Evolutionary conservation across 352 stramenopile species (phyloP).

Genomic region (Pythium periplocum): DNA sequence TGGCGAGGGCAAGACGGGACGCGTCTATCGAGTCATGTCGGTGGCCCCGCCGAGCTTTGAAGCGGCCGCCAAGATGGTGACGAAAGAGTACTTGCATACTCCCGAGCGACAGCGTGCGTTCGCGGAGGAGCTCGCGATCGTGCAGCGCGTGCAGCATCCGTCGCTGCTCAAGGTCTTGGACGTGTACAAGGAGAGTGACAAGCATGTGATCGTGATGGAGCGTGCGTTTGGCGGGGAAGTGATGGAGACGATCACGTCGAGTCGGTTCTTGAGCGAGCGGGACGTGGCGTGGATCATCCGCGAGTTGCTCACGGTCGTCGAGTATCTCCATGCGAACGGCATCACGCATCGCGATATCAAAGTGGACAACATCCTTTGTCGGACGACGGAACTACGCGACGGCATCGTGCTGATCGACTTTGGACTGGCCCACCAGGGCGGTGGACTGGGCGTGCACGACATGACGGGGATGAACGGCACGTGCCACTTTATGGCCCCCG

Average conservation of each 20-base stretch:
- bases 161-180: conserved; percentile 50
- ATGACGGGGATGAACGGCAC: conserved; percentile 83
- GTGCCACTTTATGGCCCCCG: conserved; percentile 79
- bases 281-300: conserved; percentile 60
- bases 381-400: conserved; percentile 29
- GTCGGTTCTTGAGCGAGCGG: conserved; percentile 36
- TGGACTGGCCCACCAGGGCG: conserved; percentile 60
- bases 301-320: conserved; percentile 61
- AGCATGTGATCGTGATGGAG: conserved; percentile 69
- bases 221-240: conserved; percentile 56
- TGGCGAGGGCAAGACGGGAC: conserved; percentile 73
- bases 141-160: conserved; percentile 52
- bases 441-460: conserved; percentile 19
- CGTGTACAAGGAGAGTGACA: conserved; percentile 63
- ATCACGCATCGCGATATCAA: conserved; percentile 85
- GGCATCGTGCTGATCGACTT: conserved; percentile 79
- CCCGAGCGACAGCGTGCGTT: conserved; percentile 62
- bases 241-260: conserved; percentile 35
- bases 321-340: conserved; percentile 59
- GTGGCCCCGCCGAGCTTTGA: conserved; percentile 30
- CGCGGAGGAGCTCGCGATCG: conserved; percentile 50
- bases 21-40: conserved; percentile 55
- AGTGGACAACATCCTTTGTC: conserved; percentile 80
- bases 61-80: conserved; percentile 68
- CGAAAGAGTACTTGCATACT: conserved; percentile 65